Evolutionary conservation across 2,329 filamentous ascomycete species (phyloP), one percentile per base, ranked within the genome.

Genomic region (Pseudopithomyces chartarum): DNA sequence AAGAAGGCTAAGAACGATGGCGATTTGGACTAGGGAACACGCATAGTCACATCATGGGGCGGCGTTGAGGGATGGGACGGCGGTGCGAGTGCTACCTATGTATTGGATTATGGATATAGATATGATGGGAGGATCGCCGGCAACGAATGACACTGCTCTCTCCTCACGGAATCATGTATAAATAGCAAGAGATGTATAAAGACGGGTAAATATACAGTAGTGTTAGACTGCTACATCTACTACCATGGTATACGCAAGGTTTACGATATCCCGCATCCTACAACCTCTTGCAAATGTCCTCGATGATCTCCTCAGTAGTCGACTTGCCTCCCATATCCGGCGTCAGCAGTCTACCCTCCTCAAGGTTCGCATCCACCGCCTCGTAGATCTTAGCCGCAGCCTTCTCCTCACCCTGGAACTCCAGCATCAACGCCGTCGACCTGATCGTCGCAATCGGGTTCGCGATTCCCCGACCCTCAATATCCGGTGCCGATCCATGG

Each of bases 371-470:
- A 78, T 99, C 95, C 22, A 98, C 92, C 20, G 95, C 95, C 57
- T 87, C 84, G 77, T 98, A 97, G 69, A 99, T 96, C 80, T 84
- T 88, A 29, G 90, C 92, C 33, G 95, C 95, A 19, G 95, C 95
- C 61, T 85, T 82, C 78, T 92, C 89, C 81, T 96, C 88, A 62
- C 92, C 87, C 63, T 98, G 82, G 79, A 98, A 99, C 82, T 98
- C 94, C 64, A 99, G 84, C 95, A 99, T 98, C 60, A 97, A 83
- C 33, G 90, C 95, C 15, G 92, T 90, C 77, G 90, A 95, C 73
- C 95, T 84, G 63, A 99, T 85, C 10, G 95, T 98, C 34, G 95
- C 95, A 72, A 99, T 96, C 22, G 95, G 95, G 80, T 99, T 99
- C 65, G 95, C 92, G 73, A 99, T 94, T 63, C 89, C 87, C 83